phyloP scores from a whole-genome alignment of 116 monocot species.

The Zostera marina region DNA sequence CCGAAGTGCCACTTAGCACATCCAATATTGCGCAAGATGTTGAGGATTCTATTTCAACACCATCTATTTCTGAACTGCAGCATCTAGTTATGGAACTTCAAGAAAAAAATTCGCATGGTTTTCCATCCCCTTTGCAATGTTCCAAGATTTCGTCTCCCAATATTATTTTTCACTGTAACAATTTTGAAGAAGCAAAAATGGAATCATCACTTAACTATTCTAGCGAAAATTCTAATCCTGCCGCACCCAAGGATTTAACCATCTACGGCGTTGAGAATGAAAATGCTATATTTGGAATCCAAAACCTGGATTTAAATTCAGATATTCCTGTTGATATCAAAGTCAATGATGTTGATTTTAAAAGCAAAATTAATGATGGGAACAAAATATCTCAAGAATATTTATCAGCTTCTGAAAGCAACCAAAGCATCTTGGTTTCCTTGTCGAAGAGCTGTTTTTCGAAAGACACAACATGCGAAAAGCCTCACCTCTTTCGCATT shows the following conservation, averaged over 20 bases:
- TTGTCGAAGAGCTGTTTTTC: constrained; percentile 51
- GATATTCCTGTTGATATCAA: constrained; percentile 12
- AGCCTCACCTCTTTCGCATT: constrained; percentile 69
- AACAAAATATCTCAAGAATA: constrained; percentile 16
- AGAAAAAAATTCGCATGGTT: neutral
- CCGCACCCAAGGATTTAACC: neutral
- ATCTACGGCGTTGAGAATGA: neutral
- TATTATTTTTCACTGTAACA: neutral
- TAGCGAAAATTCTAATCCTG: neutral
- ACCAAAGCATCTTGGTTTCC: constrained; percentile 89
- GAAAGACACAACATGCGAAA: constrained; percentile 54
- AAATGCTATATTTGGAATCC: neutral
- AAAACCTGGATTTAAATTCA: neutral
- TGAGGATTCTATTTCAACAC: constrained; percentile 7
- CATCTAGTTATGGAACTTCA: neutral
- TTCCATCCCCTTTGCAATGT: neutral
- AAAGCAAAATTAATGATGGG: neutral
- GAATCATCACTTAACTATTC: neutral
- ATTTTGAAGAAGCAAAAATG: neutral
- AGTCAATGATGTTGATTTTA: neutral
- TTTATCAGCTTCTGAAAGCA: constrained; percentile 36
- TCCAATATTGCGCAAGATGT: neutral
- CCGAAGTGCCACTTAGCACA: constrained; percentile 13
- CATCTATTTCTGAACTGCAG: neutral
- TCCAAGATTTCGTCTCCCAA: constrained; percentile 8